Evolutionary conservation across 495 filamentous ascomycete genomes (phyloP), one percentile per base, ranked within the genome.

Genomic region (Daldinia vernicosa): DNA sequence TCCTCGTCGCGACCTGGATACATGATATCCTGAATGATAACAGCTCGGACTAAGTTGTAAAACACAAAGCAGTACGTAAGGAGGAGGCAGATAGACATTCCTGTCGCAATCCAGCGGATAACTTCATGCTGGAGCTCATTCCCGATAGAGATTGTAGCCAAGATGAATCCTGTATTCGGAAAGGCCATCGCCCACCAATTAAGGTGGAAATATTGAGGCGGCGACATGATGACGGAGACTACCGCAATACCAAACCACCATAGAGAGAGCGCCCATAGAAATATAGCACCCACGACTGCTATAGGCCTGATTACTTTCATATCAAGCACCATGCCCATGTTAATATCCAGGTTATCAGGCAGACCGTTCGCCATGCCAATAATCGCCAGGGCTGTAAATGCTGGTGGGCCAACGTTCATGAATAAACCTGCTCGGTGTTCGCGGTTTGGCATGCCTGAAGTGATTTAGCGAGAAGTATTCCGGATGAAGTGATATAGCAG

Each of bases 201-300:
- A n/a, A 88, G 75, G 69, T 85, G 83, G 66, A 86, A 88, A 70
- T 67, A 76, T 60, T 82, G 80, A 12, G 82, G 84, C 22, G 82
- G 80, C 4, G 83, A 81, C 4, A 74, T 68, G 19, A 90, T 66
- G 9, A 87, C 83, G 0, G 85, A 85, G 19, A 89, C 76, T 7
- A 83, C 62, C 0, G 88, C 88, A 5, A 89, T 81, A 19, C 78
- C 79, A 75, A 92, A 92, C 82, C 92, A 92, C 90, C 90, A 93
- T 22, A 92, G 81, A 19, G 85, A 86, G 9, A 93, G 75, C 0
- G 85, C 83, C 91, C 91, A 93, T 2, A 93, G 80, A 61, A 91
- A 91, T 4, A 90, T 84, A 0, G 82, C 89, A 0, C 80, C 65
- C 0, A 82, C 77, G 6, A 88, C 72, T 0, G 87, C 87, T n/a